Base-by-base conservation (phyloP, 163 green algal genomes). In the Trebouxia gelatinosa region DNA sequence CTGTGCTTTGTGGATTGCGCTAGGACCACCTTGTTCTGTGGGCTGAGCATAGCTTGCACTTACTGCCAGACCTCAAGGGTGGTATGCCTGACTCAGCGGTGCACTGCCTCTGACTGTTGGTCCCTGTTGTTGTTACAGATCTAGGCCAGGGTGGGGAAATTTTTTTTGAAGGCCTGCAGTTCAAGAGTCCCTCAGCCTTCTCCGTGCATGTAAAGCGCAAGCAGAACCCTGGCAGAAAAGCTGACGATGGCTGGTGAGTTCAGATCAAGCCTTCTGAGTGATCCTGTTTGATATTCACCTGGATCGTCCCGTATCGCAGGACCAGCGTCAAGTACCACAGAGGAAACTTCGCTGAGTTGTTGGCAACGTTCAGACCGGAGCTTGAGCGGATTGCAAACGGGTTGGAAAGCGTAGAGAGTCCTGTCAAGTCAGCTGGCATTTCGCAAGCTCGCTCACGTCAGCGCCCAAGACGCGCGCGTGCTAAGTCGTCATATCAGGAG, bases 121-220 rank as follows among this genome's bases (percentile, higher is more conserved):
- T n/a, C n/a, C n/a, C n/a, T n/a, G n/a, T n/a, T n/a, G n/a, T n/a
- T 72, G 32, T 23, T 32, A 37, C 64, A 72, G 64, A 72, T 72
- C 37, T 72, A 6, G 64, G 64, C 29, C 35, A 35, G 19, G 87
- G 82, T 29, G 21, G 80, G 48, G n/a, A 68, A 43, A 37, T 88
- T 46, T 70, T 70, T 0, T 97, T 96, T 81, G 92, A 95, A 66
- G 64, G 64, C 6, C 35, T 21, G 37, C 64, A 72, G 26, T 72
- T 72, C 64, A 72, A 72, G 35, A 90, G 83, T 0, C 93, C 93
- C 0, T 91, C 82, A 37, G 89, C 91, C 39, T 97, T 95, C 81
- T 91, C 81, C 64, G 91, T 97, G 77, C 92, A 85, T 77, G 67
- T 97, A 2, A 97, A 97, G 83, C 87, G 91, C 17, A 84, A 94